A percentile compares a stretch with the other conserved stretches of the same genome.
phyloP scores from a whole-genome alignment of 2,329 filamentous ascomycete species.

The Hirsutella rhossiliensis region DNA sequence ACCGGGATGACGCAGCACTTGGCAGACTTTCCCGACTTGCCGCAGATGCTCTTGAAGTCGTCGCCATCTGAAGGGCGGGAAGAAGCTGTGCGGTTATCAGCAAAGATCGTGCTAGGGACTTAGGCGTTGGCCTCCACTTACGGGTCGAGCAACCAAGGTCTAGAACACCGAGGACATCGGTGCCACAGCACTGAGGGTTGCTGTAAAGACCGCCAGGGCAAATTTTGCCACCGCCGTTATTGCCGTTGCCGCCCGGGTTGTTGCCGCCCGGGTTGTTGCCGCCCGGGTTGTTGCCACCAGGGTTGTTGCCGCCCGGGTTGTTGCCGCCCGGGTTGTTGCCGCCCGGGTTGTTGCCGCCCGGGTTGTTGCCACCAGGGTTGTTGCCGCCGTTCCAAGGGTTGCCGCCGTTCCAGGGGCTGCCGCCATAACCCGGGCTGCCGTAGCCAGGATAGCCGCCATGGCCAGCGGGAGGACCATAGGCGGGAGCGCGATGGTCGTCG shows the following conservation, averaged over 20 bases:
- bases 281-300: too few species aligned
- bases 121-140: neutral
- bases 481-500: neutral
- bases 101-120: neutral
- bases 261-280: too few species aligned
- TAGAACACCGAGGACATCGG: neutral
- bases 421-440: neutral
- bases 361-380: neutral
- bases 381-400: neutral
- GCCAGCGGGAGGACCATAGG: neutral
- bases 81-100: neutral
- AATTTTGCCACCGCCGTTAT: neutral
- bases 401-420: neutral
- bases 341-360: neutral
- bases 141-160: constrained; percentile 2
- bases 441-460: neutral
- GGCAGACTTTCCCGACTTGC: neutral
- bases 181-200: constrained; percentile 2
- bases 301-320: neutral
- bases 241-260: too few species aligned
- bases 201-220: neutral
- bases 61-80: neutral
- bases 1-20: constrained; percentile 3
- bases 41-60: neutral
- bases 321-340: neutral